Evolutionary conservation across 1,284 basidiomycete species (phyloP).

Genomic region (Heterobasidion irregulare): DNA sequence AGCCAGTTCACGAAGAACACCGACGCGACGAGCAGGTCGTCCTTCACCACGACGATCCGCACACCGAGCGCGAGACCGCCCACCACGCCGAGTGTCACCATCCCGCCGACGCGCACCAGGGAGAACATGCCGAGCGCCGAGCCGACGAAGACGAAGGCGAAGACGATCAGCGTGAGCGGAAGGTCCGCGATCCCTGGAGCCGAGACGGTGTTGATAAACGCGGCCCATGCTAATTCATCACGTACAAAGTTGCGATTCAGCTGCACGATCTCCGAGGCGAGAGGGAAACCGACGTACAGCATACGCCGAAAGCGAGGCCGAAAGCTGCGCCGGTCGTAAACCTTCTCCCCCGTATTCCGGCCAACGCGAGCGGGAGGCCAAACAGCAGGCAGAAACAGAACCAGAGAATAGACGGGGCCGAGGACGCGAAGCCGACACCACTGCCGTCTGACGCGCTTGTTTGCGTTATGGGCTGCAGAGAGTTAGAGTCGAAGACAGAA

Average conservation of each 20-base stretch:
- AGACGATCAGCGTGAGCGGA: constrained; percentile 36
- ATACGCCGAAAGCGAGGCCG: constrained; percentile 38
- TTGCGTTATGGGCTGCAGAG: constrained; percentile 37
- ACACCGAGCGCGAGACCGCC: constrained; percentile 52
- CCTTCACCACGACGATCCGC: constrained; percentile 42
- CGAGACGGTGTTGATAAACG: constrained; percentile 47
- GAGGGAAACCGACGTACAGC: constrained; percentile 29
- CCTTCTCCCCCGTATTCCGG: constrained; percentile 47
- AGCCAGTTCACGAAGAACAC: constrained; percentile 40
- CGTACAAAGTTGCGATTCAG: not conserved
- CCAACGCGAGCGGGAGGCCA: constrained; percentile 44
- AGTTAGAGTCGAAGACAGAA: constrained; percentile 35
- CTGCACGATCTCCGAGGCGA: constrained; percentile 1
- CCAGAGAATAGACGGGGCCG: constrained; percentile 46
- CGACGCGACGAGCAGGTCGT: constrained; percentile 36
- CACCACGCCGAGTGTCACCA: constrained; percentile 34
- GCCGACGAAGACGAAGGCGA: constrained; percentile 41
- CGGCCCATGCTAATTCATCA: constrained; percentile 40
- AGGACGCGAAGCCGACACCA: constrained; percentile 32
- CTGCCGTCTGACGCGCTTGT: constrained; percentile 49
- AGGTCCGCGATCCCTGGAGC: constrained; percentile 41
- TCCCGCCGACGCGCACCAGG: constrained; percentile 36
- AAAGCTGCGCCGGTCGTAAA: constrained; percentile 44
- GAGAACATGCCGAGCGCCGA: constrained; percentile 44
- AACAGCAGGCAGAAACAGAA: constrained; percentile 40